Percentiles rank a stretch among this genome's conserved stretches.
Conservation (phyloP, 2,329 filamentous ascomycete genomes). For the Venturia nashicola region DNA sequence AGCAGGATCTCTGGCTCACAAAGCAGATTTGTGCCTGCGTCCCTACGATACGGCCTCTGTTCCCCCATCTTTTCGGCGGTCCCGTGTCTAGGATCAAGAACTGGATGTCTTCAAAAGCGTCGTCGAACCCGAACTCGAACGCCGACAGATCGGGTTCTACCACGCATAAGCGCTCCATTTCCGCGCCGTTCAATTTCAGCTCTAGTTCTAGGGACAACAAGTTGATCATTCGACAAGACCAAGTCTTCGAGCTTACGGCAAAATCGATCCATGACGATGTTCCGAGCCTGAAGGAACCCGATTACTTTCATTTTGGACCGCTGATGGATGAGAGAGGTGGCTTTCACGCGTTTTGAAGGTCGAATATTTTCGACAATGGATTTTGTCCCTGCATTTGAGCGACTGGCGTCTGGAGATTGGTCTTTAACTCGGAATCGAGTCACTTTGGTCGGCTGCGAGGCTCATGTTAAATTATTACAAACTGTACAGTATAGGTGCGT, state of each 20-base stretch:
- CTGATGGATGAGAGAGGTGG: not conserved
- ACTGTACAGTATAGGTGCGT: not conserved
- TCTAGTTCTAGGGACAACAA: not conserved
- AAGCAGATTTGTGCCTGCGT: constrained; percentile 10
- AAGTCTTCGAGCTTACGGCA: not conserved
- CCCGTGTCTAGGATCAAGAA: not conserved
- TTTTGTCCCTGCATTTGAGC: not conserved
- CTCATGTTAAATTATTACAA: not conserved
- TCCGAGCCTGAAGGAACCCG: not conserved
- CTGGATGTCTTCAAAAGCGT: not conserved
- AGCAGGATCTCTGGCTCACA: not conserved
- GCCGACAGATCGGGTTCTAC: not conserved
- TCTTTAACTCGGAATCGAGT: not conserved
- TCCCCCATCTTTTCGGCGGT: constrained; percentile 4
- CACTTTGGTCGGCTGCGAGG: not conserved
- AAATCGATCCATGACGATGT: not conserved
- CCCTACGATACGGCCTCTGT: constrained; percentile 7
- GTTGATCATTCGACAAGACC: not conserved
- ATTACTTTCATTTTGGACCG: not conserved
- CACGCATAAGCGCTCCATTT: no score
- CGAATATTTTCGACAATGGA: not conserved
- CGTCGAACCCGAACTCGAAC: not conserved
- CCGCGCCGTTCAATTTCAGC: not conserved
- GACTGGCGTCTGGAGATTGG: not conserved
- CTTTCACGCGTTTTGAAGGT: not conserved